These are phyloP conservation scores for Cryptosporidium tyzzeri DNA, from an alignment of 169 alveolate species.

Conservation along the genomic window DNA sequence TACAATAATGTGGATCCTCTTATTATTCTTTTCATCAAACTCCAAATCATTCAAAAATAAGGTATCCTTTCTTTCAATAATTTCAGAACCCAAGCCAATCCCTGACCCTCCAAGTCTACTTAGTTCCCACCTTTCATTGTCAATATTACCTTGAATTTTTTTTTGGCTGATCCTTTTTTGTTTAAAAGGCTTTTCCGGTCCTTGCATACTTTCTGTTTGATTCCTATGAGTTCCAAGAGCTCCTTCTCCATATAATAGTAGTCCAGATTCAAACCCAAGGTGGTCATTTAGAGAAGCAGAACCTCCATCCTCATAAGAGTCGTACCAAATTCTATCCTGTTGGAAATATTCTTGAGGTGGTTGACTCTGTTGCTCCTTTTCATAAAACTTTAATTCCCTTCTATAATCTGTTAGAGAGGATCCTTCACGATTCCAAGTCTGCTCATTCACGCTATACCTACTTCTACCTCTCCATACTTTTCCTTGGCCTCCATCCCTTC, in stretches of 20 bases:
- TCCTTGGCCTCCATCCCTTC: neutral
- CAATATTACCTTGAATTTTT: constrained; percentile 90
- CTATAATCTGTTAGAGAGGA: neutral
- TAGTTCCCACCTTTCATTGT: constrained; percentile 96
- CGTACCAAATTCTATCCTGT: constrained; percentile 56
- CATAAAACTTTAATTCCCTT: neutral
- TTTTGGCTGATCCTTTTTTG: constrained; percentile 70
- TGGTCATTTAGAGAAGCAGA: constrained; percentile 27
- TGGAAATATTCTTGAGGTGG: neutral
- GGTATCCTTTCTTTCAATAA: constrained; percentile 80
- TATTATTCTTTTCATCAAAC: constrained; percentile 91
- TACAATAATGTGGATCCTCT: constrained; percentile 90
- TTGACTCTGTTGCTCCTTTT: neutral
- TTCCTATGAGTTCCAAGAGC: neutral
- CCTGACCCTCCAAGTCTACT: constrained; percentile 95
- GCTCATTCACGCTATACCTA: neutral
- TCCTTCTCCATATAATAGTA: neutral
- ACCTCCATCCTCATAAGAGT: constrained; percentile 37
- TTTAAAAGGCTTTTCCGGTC: neutral
- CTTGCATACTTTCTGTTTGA: neutral
- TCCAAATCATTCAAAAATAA: constrained; percentile 81
- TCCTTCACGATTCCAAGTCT: neutral
- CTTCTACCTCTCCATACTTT: neutral
- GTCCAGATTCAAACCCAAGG: neutral
- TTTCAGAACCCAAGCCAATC: constrained; percentile 81